Base-by-base conservation (phyloP, 345 rosid genomes). In the Linum usitatissimum region DNA sequence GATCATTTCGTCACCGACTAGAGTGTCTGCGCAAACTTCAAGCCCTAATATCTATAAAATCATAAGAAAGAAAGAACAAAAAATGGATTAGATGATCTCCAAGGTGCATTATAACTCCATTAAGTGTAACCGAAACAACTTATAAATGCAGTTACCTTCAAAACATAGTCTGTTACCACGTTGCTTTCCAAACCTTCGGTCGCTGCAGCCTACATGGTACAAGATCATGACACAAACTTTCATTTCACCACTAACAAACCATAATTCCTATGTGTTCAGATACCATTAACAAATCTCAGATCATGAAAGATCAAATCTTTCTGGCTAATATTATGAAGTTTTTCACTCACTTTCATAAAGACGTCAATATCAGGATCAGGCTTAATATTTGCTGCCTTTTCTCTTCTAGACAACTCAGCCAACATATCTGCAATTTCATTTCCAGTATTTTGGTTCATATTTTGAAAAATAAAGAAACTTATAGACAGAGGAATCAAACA, bases 401-500 rank as follows among this genome's bases (percentile, higher is more conserved):
- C 59, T 55, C 59, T 55, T 55, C 59, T 55, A 9, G 59, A 55
- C 28, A 55, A 19, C 30, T 55, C 59, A 18, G 59, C 23, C 30
- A 55, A 55, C 59, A 55, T 55, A 19, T 55, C 59, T 55, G 59
- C 59, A 55, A 19, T 17, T 18, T 55, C 18, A 12, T n/a, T 6
- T 13, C 10, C 18, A 54, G 17, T 0, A 10, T 40, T 7, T 40
- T 40, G 48, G 1, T 23, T 23, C 38, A 34, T 45, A 45, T 10
- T 0, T 45, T 45, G 28, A 2, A 23, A 23, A 23, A 2, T 23
- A 23, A 45, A 45, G 13, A 45, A 45, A 10, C 51, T 3, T 10
- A 45, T 15, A 10, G 51, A 45, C 8, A 10, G 3, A 10, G 4
- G 17, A 45, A 45, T 0, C 51, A 45, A 45, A 45, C 51, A 6